phyloP scores from a whole-genome alignment of 1,284 basidiomycete species.

The Tremellales sp. region DNA sequence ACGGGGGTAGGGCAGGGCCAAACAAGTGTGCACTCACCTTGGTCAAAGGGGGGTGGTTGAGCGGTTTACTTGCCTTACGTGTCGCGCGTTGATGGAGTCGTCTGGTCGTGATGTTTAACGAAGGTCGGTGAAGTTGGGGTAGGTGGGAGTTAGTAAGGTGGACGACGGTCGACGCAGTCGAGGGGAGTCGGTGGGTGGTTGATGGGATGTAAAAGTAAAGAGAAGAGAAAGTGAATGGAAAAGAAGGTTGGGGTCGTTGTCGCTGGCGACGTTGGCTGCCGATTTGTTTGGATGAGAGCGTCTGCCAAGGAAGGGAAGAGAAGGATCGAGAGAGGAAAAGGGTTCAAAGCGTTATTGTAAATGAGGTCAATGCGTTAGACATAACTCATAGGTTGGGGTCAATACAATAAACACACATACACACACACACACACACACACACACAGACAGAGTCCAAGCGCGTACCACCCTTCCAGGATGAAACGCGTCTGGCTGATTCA shows the following conservation, averaged over 20 bases:
- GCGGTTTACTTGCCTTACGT: no score
- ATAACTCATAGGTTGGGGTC: background rate
- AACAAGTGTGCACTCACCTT: no score
- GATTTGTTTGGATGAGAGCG: background rate
- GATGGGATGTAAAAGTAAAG: background rate
- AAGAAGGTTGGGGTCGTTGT: background rate
- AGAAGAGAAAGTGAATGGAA: background rate
- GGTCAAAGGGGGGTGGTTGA: no score
- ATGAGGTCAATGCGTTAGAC: slow-evolving; percentile 2
- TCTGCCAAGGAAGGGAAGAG: background rate
- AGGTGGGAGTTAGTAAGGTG: background rate
- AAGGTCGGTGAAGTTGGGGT: background rate
- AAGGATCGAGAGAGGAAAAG: background rate
- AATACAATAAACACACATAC: background rate
- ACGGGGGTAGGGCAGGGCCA: no score
- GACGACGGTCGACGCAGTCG: slow-evolving; percentile 4
- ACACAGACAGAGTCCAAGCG: background rate
- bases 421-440: background rate
- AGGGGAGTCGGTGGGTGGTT: background rate
- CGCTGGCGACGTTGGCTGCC: no score
- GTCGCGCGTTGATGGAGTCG: no score
- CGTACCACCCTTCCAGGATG: background rate
- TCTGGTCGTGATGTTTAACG: no score
- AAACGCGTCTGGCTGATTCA: background rate
- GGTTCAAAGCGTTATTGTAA: background rate